These are phyloP conservation scores for Pleurotus platypus DNA, from an alignment of 768 basidiomycete genomes.

Conservation along the genomic window DNA sequence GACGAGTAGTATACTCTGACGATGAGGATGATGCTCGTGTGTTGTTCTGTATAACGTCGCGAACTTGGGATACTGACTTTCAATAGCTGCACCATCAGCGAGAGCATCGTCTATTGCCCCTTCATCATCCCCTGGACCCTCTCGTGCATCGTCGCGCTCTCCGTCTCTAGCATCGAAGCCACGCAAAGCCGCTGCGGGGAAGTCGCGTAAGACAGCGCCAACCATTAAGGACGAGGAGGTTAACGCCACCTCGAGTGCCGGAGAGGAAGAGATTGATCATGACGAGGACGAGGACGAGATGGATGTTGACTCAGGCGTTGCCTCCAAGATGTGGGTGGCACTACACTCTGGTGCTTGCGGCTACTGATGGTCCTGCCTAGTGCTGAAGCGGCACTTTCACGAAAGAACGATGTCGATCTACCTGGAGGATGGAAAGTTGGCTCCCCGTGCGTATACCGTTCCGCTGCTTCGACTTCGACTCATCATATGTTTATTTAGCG, in stretches of 20 bases:
- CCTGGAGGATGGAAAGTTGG: slow-evolving; percentile 83
- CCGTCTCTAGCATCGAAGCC: slow-evolving; percentile 11
- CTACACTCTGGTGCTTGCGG: neutral
- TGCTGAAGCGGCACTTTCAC: slow-evolving; percentile 64
- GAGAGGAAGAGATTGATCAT: slow-evolving; percentile 38
- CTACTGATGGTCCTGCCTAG: slow-evolving; percentile 28
- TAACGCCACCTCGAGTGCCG: slow-evolving; percentile 11
- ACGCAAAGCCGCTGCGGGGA: slow-evolving; percentile 24
- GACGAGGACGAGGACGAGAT: slow-evolving; percentile 42
- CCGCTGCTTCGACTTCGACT: neutral
- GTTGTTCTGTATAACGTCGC: neutral
- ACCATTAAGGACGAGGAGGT: slow-evolving; percentile 24
- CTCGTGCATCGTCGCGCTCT: slow-evolving; percentile 11
- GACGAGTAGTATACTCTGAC: slow-evolving; percentile 52
- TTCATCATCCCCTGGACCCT: slow-evolving; percentile 1
- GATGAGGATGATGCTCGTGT: slow-evolving; percentile 36
- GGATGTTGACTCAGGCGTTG: slow-evolving; percentile 32
- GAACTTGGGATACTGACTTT: neutral
- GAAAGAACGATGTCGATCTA: slow-evolving; percentile 68
- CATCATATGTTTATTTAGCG: slow-evolving; percentile 38
- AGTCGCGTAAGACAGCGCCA: slow-evolving; percentile 15
- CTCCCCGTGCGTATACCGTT: slow-evolving; percentile 59
- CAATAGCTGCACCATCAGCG: neutral
- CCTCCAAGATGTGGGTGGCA: slow-evolving; percentile 60
- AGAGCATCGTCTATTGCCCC: neutral